Conservation (phyloP, 2,329 filamentous ascomycete species). For the Scolecobasidium constrictum region DNA sequence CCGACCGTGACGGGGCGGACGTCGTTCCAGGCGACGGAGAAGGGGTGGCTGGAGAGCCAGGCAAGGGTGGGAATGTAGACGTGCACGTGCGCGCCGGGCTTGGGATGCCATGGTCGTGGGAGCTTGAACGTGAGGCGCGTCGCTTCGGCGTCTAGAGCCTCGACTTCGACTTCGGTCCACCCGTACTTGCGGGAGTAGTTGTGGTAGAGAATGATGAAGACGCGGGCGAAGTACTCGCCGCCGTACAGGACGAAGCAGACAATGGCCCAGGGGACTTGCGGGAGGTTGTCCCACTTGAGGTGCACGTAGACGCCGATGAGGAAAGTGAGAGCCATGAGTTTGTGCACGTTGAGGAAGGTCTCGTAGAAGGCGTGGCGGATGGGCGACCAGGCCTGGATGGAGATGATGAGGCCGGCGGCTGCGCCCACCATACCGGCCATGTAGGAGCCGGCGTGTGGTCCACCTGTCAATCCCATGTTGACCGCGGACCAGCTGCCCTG, state of each 20-base stretch:
- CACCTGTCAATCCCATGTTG: constrained; percentile 33
- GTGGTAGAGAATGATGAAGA: constrained; percentile 40
- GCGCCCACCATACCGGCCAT: constrained; percentile 50
- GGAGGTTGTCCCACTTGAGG: constrained; percentile 53
- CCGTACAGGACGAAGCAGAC: constrained; percentile 69
- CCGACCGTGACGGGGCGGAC: constrained; percentile 1
- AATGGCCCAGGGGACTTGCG: constrained; percentile 65
- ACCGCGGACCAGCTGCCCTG: constrained; percentile 50
- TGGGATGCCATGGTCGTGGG: constrained; percentile 40
- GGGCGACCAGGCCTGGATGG: constrained; percentile 63
- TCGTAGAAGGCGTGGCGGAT: constrained; percentile 94
- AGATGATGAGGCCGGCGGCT: constrained; percentile 51
- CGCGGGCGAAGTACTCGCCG: constrained; percentile 45
- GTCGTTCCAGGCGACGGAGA: constrained; percentile 36
- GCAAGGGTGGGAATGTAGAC: constrained; percentile 44
- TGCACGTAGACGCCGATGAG: constrained; percentile 72
- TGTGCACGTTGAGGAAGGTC: constrained; percentile 83
- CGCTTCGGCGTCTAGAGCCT: constrained; percentile 49
- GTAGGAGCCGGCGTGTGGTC: constrained; percentile 34
- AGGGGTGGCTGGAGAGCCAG: constrained; percentile 35
- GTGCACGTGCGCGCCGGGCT: constrained; percentile 49
- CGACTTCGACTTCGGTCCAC: constrained; percentile 41
- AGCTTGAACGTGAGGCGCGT: constrained; percentile 51
- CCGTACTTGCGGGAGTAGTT: constrained; percentile 40
- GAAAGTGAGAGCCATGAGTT: constrained; percentile 57